A percentile compares a stretch with the other conserved stretches of the same genome.
phyloP scores from a whole-genome alignment of 2,329 filamentous ascomycete species.

The Penicillium thymicola region DNA sequence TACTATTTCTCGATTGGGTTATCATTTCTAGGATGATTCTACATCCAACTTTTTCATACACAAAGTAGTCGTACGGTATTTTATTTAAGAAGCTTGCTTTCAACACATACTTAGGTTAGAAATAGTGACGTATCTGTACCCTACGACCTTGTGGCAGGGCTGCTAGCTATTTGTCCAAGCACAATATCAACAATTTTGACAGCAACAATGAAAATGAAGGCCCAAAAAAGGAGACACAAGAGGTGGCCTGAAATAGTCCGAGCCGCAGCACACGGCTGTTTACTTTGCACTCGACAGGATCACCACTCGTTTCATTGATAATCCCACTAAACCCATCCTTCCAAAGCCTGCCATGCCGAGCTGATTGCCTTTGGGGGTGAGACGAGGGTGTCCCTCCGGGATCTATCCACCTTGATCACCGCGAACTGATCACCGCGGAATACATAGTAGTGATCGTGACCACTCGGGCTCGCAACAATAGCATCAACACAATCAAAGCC shows the following conservation, averaged over 20 bases:
- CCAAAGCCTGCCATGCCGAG: not conserved
- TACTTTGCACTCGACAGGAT: not conserved
- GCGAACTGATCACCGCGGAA: not conserved
- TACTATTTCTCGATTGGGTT: not conserved
- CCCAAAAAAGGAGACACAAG: not conserved
- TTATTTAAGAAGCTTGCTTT: not conserved
- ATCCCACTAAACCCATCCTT: not conserved
- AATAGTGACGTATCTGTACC: not conserved
- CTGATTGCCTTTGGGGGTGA: not conserved
- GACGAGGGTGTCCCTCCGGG: not conserved
- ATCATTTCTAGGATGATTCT: not conserved
- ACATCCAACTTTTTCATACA: not conserved
- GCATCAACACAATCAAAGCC: not conserved
- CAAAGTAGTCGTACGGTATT: not conserved
- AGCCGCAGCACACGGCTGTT: not conserved
- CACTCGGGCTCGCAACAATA: not conserved
- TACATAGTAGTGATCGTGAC: not conserved
- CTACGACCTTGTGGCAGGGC: not conserved
- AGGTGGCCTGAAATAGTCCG: not conserved
- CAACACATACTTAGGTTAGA: not conserved
- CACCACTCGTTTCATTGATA: not conserved
- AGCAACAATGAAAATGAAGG: not conserved
- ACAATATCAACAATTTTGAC: not conserved
- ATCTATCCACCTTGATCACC: not conserved
- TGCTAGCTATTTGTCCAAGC: not conserved